Conservation (phyloP, 305 asterid genomes). For the Lippia alba region DNA sequence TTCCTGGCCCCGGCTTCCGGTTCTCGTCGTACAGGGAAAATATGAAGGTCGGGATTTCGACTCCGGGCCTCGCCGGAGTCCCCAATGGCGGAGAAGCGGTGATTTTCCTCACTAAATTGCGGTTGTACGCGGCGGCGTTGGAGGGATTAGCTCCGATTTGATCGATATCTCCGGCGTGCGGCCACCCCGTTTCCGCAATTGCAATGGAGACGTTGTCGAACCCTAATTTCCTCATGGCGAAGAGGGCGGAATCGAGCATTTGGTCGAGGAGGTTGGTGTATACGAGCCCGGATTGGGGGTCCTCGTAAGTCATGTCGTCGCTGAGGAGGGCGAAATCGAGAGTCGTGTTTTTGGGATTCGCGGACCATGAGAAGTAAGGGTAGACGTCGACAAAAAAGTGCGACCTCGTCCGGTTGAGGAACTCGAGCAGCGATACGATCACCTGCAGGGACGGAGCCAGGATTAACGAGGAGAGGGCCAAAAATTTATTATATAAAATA, state of each 20-base stretch:
- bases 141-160: slow-evolving; percentile 64
- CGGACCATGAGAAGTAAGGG: slow-evolving; percentile 72
- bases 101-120: slow-evolving; percentile 58
- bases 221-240: slow-evolving; percentile 67
- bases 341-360: slow-evolving; percentile 43
- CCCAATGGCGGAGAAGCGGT: slow-evolving; percentile 54
- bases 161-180: slow-evolving; percentile 74
- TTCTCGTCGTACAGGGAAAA: slow-evolving; percentile 74
- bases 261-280: slow-evolving; percentile 75
- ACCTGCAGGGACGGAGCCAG: too few species aligned
- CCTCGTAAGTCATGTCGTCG: slow-evolving; percentile 38
- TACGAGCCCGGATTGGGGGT: slow-evolving; percentile 55
- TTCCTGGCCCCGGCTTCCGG: slow-evolving; percentile 60
- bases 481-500: too few species aligned
- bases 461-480: too few species aligned
- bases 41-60: slow-evolving; percentile 57
- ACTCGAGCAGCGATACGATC: slow-evolving; percentile 50
- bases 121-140: slow-evolving; percentile 73
- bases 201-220: slow-evolving; percentile 46
- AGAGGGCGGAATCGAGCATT: slow-evolving; percentile 71
- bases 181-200: slow-evolving; percentile 88
- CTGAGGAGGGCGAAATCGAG: slow-evolving; percentile 64
- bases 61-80: slow-evolving; percentile 75
- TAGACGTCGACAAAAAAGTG: slow-evolving; percentile 65
- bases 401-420: slow-evolving; percentile 60